These are phyloP conservation scores for Neocucurbitaria cava DNA, from an alignment of 2,329 filamentous ascomycete species.

Conservation along the genomic window DNA sequence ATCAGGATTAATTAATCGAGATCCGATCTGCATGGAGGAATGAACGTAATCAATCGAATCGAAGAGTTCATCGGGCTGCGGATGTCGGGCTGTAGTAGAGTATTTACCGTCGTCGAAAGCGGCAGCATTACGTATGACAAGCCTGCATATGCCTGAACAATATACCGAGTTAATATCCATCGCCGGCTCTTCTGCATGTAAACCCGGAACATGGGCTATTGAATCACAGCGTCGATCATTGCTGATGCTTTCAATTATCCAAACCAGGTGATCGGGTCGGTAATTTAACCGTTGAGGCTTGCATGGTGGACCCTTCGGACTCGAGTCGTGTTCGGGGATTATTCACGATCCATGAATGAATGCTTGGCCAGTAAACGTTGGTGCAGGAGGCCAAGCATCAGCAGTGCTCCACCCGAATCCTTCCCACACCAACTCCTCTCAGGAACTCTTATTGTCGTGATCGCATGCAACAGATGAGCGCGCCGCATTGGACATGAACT, in stretches of 20 bases:
- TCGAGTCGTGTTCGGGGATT: constrained; percentile 12
- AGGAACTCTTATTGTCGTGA: background rate
- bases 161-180: constrained; percentile 19
- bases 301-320: background rate
- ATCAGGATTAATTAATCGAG: background rate
- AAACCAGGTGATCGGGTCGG: background rate
- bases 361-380: constrained; percentile 14
- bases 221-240: background rate
- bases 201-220: background rate
- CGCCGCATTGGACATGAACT: constrained; percentile 3
- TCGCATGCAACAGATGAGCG: background rate
- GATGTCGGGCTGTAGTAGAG: constrained; percentile 5
- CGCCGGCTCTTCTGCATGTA: constrained; percentile 10
- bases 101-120: background rate
- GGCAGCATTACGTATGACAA: constrained; percentile 15
- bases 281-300: constrained; percentile 1
- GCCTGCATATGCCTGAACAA: constrained; percentile 11
- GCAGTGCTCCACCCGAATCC: background rate
- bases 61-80: background rate
- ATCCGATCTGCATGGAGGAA: background rate
- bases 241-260: background rate
- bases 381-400: constrained; percentile 7
- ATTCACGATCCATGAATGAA: constrained; percentile 3
- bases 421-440: background rate
- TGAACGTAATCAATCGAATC: background rate